Conservation (phyloP, 139 green algal species). For the Chlorella sp. region DNA sequence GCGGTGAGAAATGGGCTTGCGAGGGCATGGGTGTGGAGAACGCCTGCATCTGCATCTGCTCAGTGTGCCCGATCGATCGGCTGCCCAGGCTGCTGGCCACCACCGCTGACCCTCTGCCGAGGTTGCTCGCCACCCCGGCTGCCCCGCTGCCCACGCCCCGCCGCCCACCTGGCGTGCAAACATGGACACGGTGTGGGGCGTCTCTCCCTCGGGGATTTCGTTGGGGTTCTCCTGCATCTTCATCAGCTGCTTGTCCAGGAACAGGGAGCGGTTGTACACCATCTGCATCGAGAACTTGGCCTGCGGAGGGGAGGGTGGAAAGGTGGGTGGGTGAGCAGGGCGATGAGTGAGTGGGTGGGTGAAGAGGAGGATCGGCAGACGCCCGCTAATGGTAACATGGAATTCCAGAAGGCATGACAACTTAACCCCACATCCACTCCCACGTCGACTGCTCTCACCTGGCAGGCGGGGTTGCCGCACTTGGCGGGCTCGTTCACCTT, state of each 20-base stretch:
- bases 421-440: too few species aligned
- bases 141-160: too few species aligned
- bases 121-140: too few species aligned
- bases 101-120: too few species aligned
- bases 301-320: background rate
- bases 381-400: too few species aligned
- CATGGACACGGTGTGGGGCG: constrained; percentile 90
- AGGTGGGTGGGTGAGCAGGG: background rate
- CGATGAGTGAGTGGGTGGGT: background rate
- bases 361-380: background rate
- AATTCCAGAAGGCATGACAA: too few species aligned
- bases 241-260: constrained; percentile 92
- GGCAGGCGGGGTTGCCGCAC: constrained; percentile 72
- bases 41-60: too few species aligned
- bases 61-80: too few species aligned
- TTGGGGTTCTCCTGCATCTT: constrained; percentile 93
- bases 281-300: constrained; percentile 72
- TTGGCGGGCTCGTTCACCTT: constrained; percentile 83
- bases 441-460: too few species aligned
- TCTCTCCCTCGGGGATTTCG: constrained; percentile 98
- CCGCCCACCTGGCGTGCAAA: constrained; percentile 71
- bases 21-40: too few species aligned
- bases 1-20: background rate
- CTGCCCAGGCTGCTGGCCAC: too few species aligned
- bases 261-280: constrained; percentile 88